Base-by-base conservation (phyloP, 2,329 filamentous ascomycete genomes). In the Ceratocystis smalleyi region DNA sequence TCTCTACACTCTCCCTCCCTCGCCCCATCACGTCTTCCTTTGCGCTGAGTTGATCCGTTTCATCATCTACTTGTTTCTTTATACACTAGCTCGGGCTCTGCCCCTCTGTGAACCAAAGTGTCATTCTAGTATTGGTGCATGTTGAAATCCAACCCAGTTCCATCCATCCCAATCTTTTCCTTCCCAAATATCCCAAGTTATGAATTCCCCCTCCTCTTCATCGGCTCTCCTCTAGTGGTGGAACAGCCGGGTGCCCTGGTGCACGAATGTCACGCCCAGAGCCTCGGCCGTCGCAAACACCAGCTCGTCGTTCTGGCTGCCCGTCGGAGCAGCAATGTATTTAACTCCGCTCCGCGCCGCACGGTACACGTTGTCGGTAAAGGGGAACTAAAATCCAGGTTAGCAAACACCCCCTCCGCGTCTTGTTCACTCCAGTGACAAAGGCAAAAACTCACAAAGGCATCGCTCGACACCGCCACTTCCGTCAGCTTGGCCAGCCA, bases 351-450 rank as follows among this genome's bases (percentile, higher is more conserved):
- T 95, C 71, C 90, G 83, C 68, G 84, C 85, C 62, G 91, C 89
- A 69, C 94, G 85, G 83, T 95, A 96, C 69, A 99, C 88, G 71
- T 99, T 99, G 80, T 99, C 94, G 72, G 90, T 89, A 77, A 99
- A 99, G 69, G 94, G 94, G 84, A 99, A 99, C 88, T 90, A 66
- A 22, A 35, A 17, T 54, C 3, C 8, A 5, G 32, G 68, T 75
- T 70, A 74, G 72, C 24, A 61, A 24, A 51, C 24, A 24, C 27
- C 22, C 3, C 19, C 27, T 62, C 8, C 24, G 12, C 5, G 22
- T 51, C 47, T 43, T 51, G 17, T 54, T 1, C 12, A n/a, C 30
- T 7, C 1, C 27, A n/a, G 3, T 10, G 3, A 5, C 47, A 24
- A 27, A 51, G 5, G 8, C n/a, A 19, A 59, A 59, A 40, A 83